Conservation (phyloP, 768 basidiomycete genomes). For the Suillus luteus region DNA sequence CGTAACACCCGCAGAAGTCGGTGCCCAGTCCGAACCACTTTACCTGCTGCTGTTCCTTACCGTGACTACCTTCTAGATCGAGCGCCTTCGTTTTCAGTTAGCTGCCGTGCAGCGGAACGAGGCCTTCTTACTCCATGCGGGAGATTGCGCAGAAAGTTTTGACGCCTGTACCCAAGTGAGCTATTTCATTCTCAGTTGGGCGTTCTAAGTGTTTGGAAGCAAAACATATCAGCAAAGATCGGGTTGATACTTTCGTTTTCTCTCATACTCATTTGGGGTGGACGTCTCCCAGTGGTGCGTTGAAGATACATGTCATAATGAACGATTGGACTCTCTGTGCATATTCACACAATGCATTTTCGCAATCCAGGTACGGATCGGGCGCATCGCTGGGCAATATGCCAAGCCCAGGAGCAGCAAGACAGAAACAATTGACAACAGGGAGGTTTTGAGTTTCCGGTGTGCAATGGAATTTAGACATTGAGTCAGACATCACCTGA, state of each 20-base stretch:
- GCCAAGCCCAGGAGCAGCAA: conserved; percentile 90
- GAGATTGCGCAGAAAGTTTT: conserved; percentile 97
- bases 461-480: conserved; percentile 29
- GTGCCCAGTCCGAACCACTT: conserved; percentile 17
- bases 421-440: conserved; percentile 76
- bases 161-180: conserved; percentile 85
- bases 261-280: conserved; percentile 92
- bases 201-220: conserved; percentile 42
- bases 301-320: conserved; percentile 5
- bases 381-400: conserved; percentile 95
- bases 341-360: conserved; percentile 11
- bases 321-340: neutral
- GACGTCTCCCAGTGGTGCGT: conserved; percentile 86
- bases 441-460: conserved; percentile 86
- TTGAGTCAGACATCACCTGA: conserved; percentile 3
- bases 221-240: conserved; percentile 86
- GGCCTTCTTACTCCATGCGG: conserved; percentile 94
- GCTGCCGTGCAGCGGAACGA: conserved; percentile 80
- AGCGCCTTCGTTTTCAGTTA: conserved; percentile 80
- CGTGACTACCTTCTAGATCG: conserved; percentile 52
- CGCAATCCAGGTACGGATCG: conserved; percentile 64
- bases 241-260: conserved; percentile 94
- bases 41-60: conserved; percentile 30
- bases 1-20: conserved; percentile 90
- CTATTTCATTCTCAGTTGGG: conserved; percentile 20